Base-by-base conservation (phyloP, 129 eudicot species). In the Ambrosia trifida region DNA sequence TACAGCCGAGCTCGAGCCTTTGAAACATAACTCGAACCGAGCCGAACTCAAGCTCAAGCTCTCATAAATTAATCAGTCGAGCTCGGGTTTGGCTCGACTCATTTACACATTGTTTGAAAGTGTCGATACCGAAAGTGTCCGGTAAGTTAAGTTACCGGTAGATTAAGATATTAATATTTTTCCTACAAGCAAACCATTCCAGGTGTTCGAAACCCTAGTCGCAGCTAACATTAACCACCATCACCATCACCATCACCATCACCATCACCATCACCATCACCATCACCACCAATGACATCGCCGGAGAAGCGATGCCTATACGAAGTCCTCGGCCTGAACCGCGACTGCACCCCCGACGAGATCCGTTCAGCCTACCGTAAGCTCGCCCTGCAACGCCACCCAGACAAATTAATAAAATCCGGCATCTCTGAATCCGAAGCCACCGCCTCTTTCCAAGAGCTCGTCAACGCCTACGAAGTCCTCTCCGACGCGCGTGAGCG, bases 321-420 rank as follows among this genome's bases (percentile, higher is more conserved):
- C 89, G 99, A 94, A 73, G 89, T 94, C 72, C 95, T 94, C 24
- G 87, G 83, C 36, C 81, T 94, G 11, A 71, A 64, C 14, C 90
- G 81, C 56, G 91, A 84, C 47, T 87, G 96, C 78, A 59, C 94
- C 12, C 65, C 92, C 72, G 99, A 94, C 3, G 96, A 94, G 54
- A 94, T 94, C 78, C 91, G 99, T 0, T 85, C 96, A 16, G 94
- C 99, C 0, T 94, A 94, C 91, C 78, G 72, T 51, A 83, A 83
- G 47, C 99, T 94, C 40, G 99, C 99, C 5, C 94, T 94, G 46
- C 99, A 90, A 77, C 99, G 97, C 77, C 99, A 94, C 82, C 99
- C 97, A 0, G 99, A 94, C 81, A 94, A 94, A 84, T 91, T 94
- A 38, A 77, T 85, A 63, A 73, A 79, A 40, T 87, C 97, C 80